Conservation (phyloP, 2,329 filamentous ascomycete genomes). For the Fusarium sp. region DNA sequence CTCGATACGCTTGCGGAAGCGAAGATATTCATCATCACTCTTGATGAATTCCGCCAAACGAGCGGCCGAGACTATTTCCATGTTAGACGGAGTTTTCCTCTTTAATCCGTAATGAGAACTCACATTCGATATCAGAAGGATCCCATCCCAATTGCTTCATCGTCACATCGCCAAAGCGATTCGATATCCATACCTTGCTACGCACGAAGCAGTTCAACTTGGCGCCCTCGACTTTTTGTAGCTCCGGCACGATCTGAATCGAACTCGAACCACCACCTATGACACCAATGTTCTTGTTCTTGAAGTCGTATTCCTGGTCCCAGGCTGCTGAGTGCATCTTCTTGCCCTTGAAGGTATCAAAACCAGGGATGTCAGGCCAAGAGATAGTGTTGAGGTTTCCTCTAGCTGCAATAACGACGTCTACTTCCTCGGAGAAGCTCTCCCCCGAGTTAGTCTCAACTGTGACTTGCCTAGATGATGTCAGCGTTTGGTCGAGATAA, state of each 20-base stretch:
- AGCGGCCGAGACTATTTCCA: neutral
- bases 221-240: neutral
- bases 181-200: slow-evolving; percentile 1
- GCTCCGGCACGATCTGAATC: neutral
- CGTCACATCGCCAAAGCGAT: neutral
- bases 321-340: slow-evolving; percentile 4
- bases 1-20: neutral
- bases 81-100: no score
- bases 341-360: neutral
- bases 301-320: neutral
- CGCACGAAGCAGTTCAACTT: neutral
- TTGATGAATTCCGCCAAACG: neutral
- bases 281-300: neutral
- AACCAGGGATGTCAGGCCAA: neutral
- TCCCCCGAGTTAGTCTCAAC: accelerated
- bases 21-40: neutral
- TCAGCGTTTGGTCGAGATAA: accelerated
- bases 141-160: neutral
- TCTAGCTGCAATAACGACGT: neutral
- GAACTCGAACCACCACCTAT: neutral
- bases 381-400: neutral
- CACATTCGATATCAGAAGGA: neutral
- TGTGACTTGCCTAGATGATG: neutral
- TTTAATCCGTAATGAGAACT: no score
- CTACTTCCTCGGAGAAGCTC: neutral